Base-by-base conservation (phyloP, 345 rosid species). In the Camelina laxa region DNA sequence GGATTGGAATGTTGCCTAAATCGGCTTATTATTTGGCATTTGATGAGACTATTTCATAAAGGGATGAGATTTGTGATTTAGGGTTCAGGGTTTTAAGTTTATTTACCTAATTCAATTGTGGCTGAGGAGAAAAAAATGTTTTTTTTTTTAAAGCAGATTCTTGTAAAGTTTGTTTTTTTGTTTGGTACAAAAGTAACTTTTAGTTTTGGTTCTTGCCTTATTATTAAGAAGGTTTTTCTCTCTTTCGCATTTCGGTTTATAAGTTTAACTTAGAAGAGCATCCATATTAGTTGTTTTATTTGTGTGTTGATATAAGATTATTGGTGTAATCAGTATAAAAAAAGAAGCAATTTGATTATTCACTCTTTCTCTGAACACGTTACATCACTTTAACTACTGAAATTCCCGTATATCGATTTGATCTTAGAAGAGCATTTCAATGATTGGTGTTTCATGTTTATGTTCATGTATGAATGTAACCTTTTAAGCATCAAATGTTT, bases 71-170 rank as follows among this genome's bases (percentile, higher is more conserved):
- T 35, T 7, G 13, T 65, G 10, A 67, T 67, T 75, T 59, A 59
- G 27, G 47, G 68, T 21, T 60, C 19, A 41, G 69, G 69, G 62
- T 60, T 75, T 65, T 56, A 57, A 8, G 65, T 44, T 45, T 13
- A 17, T 36, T 49, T 51, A 2, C 21, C 54, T 31, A 24, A 33
- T 65, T 74, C 33, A 19, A 33, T 65, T 7, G 21, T 63, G 1
- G 16, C 20, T 31, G 14, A 7, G 4, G 47, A 5, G 12, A 20
- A 7, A 20, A 7, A 51, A 67, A 13, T 53, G 14, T 11, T 7
- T 38, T 5, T 38, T 4, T 19, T 45, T 33, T 4, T 2, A 1
- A 8, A 7, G n/a, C 17, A 38, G 22, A 41, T 54, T 44, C 6
- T 19, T 60, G 1, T 57, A 30, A 57, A 70, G 63, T 50, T 65